Evolutionary conservation across 352 stramenopile species (phyloP).

Genomic region (Peronospora tabacina): DNA sequence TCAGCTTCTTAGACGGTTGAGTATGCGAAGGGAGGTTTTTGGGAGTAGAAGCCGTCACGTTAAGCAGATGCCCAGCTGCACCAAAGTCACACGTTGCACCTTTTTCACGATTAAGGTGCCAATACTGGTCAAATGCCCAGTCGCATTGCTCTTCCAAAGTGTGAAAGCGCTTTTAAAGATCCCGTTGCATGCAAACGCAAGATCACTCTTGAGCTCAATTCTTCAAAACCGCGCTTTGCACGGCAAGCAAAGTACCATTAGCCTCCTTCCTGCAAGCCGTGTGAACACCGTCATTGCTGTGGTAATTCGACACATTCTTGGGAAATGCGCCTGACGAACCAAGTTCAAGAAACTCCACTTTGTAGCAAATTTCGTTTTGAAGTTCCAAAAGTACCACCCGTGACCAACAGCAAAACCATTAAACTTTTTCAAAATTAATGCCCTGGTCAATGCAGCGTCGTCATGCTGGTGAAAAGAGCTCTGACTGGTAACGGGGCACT

Average conservation of each 20-base stretch:
- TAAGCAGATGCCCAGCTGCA: slow-evolving; percentile 52
- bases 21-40: slow-evolving; percentile 9
- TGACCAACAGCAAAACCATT: slow-evolving; percentile 87
- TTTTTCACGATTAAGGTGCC: slow-evolving; percentile 57
- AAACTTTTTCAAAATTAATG: slow-evolving; percentile 89
- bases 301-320: slow-evolving; percentile 70
- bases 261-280: slow-evolving; percentile 58
- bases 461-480: slow-evolving; percentile 77
- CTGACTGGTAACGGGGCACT: slow-evolving; percentile 84
- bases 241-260: slow-evolving; percentile 63
- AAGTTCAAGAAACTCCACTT: slow-evolving; percentile 88
- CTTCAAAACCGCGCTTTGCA: slow-evolving; percentile 65
- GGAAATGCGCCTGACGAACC: slow-evolving; percentile 50
- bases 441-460: slow-evolving; percentile 63
- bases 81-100: slow-evolving; percentile 79
- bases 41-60: slow-evolving; percentile 13
- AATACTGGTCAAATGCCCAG: slow-evolving; percentile 74
- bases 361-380: slow-evolving; percentile 88
- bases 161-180: slow-evolving; percentile 38
- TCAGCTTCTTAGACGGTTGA: slow-evolving; percentile 6
- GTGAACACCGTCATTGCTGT: slow-evolving; percentile 48
- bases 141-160: slow-evolving; percentile 67
- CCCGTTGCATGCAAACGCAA: slow-evolving; percentile 61
- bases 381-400: slow-evolving; percentile 96
- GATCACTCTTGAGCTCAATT: slow-evolving; percentile 58